phyloP scores from a whole-genome alignment of 2,329 filamentous ascomycete species.

The Colletotrichum musae region DNA sequence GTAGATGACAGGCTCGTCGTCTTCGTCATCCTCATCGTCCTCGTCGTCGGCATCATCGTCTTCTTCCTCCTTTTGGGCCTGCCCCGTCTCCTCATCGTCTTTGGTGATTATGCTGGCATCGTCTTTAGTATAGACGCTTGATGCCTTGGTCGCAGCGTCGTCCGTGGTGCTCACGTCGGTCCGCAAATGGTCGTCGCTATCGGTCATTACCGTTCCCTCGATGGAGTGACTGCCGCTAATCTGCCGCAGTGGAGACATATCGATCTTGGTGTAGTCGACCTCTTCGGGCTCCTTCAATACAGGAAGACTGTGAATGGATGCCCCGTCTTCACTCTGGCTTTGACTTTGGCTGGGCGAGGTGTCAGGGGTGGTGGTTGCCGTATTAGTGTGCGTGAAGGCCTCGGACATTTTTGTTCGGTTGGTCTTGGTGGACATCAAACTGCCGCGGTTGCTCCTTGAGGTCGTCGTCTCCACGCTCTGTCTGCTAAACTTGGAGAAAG shows the following conservation, averaged over 20 bases:
- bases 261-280: slow-evolving; percentile 73
- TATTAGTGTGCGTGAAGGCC: slow-evolving; percentile 75
- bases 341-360: slow-evolving; percentile 69
- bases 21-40: slow-evolving; percentile 64
- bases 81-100: slow-evolving; percentile 27
- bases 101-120: slow-evolving; percentile 31
- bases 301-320: slow-evolving; percentile 58
- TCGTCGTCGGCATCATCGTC: slow-evolving; percentile 58
- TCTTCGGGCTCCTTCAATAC: slow-evolving; percentile 64
- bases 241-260: slow-evolving; percentile 64
- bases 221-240: slow-evolving; percentile 59
- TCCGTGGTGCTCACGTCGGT: slow-evolving; percentile 45
- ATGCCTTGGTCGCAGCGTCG: slow-evolving; percentile 47
- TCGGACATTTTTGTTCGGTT: slow-evolving; percentile 80
- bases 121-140: slow-evolving; percentile 46
- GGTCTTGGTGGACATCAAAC: slow-evolving; percentile 80
- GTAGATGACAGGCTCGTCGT: slow-evolving; percentile 76
- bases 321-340: slow-evolving; percentile 69
- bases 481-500: slow-evolving; percentile 71
- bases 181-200: slow-evolving; percentile 41
- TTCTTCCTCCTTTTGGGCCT: slow-evolving; percentile 49
- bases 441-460: slow-evolving; percentile 76
- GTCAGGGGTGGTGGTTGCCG: slow-evolving; percentile 62
- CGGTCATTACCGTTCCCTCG: slow-evolving; percentile 44
- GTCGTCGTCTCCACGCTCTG: slow-evolving; percentile 78